Percentiles rank a stretch among this genome's conserved stretches.
Evolutionary conservation across 2,329 filamentous ascomycete species (phyloP).

Genomic region (Xylaria sp.): DNA sequence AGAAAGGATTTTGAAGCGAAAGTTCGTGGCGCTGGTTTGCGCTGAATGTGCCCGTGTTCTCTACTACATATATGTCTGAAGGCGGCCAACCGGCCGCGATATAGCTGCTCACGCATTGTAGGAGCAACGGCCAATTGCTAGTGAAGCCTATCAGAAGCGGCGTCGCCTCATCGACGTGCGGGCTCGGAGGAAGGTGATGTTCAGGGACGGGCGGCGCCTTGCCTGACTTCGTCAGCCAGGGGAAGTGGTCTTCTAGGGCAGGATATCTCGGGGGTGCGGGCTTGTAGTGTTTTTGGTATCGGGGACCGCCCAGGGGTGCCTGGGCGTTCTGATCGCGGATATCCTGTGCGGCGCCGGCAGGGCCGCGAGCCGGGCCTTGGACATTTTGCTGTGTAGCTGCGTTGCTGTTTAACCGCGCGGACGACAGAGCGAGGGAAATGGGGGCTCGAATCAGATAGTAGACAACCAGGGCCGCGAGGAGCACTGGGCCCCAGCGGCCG

Average conservation of each 20-base stretch:
- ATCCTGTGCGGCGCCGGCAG: slow-evolving; percentile 38
- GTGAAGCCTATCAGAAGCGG: slow-evolving; percentile 64
- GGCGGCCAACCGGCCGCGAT: slow-evolving; percentile 66
- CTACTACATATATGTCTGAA: slow-evolving; percentile 64
- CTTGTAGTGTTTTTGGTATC: slow-evolving; percentile 50
- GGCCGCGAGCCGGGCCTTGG: slow-evolving; percentile 17
- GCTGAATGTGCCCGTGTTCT: slow-evolving; percentile 65
- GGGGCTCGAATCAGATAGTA: slow-evolving; percentile 49
- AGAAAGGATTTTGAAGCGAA: slow-evolving; percentile 64
- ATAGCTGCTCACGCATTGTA: slow-evolving; percentile 64
- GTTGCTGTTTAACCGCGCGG: slow-evolving; percentile 25
- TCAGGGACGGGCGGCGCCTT: slow-evolving; percentile 47
- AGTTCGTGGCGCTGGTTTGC: slow-evolving; percentile 58
- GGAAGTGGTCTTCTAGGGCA: slow-evolving; percentile 54
- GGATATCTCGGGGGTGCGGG: slow-evolving; percentile 43
- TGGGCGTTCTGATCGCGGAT: slow-evolving; percentile 42
- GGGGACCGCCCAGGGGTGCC: slow-evolving; percentile 34
- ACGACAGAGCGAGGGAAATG: slow-evolving; percentile 39
- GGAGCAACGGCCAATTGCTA: slow-evolving; percentile 62
- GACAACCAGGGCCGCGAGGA: slow-evolving; percentile 49
- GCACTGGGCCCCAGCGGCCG: slow-evolving; percentile 48
- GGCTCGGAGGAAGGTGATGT: slow-evolving; percentile 51
- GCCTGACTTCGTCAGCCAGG: slow-evolving; percentile 49
- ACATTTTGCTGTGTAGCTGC: slow-evolving; percentile 24
- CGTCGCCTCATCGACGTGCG: slow-evolving; percentile 52